phyloP scores from a whole-genome alignment of 495 filamentous ascomycete species.

The Niebla homalea region DNA sequence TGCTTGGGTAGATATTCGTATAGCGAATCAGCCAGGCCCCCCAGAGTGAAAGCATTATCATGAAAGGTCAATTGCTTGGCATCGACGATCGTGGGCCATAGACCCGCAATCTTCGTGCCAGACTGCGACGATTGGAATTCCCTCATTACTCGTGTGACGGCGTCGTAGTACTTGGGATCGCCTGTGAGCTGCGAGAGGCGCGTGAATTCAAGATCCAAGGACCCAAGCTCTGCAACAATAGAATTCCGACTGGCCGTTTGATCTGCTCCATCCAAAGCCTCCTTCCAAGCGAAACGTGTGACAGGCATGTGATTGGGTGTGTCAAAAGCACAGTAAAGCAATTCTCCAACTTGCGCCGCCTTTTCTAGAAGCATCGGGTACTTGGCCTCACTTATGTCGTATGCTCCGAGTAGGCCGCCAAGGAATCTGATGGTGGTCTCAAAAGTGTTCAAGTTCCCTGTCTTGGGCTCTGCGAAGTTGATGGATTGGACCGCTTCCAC shows the following conservation, averaged over 20 bases:
- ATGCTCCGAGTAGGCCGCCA: constrained; percentile 69
- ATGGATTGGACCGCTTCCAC: constrained; percentile 39
- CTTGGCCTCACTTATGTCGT: constrained; percentile 63
- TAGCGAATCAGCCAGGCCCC: constrained; percentile 78
- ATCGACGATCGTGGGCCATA: constrained; percentile 74
- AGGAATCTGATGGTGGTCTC: constrained; percentile 84
- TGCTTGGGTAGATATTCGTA: constrained; percentile 97
- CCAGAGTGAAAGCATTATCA: constrained; percentile 54
- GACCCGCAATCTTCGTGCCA: constrained; percentile 55
- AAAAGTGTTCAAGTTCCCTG: constrained; percentile 58
- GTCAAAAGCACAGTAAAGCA: constrained; percentile 86
- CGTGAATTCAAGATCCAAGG: constrained; percentile 84
- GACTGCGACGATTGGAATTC: constrained; percentile 62
- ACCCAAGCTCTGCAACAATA: constrained; percentile 71
- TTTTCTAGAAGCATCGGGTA: constrained; percentile 62
- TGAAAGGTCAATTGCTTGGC: constrained; percentile 36
- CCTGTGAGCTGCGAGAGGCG: constrained; percentile 79
- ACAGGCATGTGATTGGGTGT: constrained; percentile 90
- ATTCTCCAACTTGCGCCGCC: constrained; percentile 71
- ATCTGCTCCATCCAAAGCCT: constrained; percentile 18
- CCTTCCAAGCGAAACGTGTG: constrained; percentile 38
- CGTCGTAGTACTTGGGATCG: constrained; percentile 82
- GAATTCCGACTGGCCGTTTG: constrained; percentile 31
- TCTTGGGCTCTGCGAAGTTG: constrained; percentile 37
- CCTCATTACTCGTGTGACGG: constrained; percentile 75